phyloP scores from a whole-genome alignment of 148 eudicot genomes.

The Suaeda aralocaspica region DNA sequence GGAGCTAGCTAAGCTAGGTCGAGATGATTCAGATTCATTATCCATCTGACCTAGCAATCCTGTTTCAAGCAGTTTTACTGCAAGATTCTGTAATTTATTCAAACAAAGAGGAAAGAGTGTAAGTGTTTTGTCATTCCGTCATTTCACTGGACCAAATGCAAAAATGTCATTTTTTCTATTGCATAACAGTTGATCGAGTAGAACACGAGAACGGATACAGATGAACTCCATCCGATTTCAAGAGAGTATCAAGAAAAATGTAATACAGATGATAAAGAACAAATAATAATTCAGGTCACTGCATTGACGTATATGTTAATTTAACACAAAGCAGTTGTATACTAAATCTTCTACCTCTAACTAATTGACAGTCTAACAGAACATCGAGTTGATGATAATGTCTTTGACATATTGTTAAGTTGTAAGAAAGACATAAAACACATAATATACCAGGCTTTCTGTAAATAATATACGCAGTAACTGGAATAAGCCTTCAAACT shows the following conservation, averaged over 20 bases:
- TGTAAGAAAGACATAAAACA: too few species aligned
- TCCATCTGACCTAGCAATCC: conserved; percentile 53
- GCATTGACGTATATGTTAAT: not conserved
- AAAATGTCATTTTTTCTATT: not conserved
- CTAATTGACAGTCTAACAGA: not conserved
- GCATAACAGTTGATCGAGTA: not conserved
- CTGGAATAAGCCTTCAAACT: not conserved
- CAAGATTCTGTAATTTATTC: conserved; percentile 39
- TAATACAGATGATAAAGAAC: not conserved
- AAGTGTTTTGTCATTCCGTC: not conserved
- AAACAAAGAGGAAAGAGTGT: conserved; percentile 9
- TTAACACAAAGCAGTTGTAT: not conserved
- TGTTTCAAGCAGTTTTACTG: conserved; percentile 68
- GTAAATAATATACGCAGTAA: not conserved
- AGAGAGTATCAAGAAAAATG: not conserved
- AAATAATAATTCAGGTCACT: not conserved
- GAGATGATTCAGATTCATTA: conserved; percentile 51
- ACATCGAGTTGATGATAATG: not conserved
- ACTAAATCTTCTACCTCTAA: not conserved
- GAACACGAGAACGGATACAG: not conserved
- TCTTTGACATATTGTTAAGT: too few species aligned
- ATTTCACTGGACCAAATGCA: not conserved
- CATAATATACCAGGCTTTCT: too few species aligned
- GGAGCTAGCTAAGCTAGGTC: conserved; percentile 34
- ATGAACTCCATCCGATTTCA: not conserved